A percentile compares a stretch with the other conserved stretches of the same genome.
These are phyloP conservation scores for Quercus glauca DNA, from an alignment of 306 rosid genomes.

Conservation along the genomic window DNA sequence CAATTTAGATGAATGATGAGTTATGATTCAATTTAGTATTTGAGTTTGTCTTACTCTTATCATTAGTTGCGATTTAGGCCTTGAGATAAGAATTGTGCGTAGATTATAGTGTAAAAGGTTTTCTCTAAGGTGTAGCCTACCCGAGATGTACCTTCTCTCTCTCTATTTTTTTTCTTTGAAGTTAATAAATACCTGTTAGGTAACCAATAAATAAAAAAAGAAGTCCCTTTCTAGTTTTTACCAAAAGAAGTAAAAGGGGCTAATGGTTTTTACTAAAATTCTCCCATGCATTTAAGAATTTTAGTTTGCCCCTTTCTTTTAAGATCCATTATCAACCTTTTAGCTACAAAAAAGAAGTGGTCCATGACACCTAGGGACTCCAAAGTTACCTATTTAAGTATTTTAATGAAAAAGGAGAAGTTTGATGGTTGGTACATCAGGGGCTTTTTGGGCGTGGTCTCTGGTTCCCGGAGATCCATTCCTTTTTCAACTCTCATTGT, in stretches of 20 bases:
- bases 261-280: neutral
- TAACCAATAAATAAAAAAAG: neutral
- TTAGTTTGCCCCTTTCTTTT: neutral
- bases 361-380: neutral
- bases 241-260: neutral
- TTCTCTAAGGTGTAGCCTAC: too few species aligned
- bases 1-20: too few species aligned
- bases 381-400: neutral
- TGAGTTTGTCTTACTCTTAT: too few species aligned
- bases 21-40: too few species aligned
- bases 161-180: too few species aligned
- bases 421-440: neutral
- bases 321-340: neutral
- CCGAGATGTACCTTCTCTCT: too few species aligned
- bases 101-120: too few species aligned
- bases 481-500: neutral
- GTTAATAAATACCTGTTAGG: too few species aligned
- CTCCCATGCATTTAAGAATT: neutral
- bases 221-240: neutral
- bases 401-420: slow-evolving; percentile 5
- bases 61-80: too few species aligned
- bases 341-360: neutral
- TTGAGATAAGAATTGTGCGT: too few species aligned
- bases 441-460: slow-evolving; percentile 34
- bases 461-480: slow-evolving; percentile 19